Evolutionary conservation across 139 green algal species (phyloP).

Genomic region (Pseudopediastrum boryanum): DNA sequence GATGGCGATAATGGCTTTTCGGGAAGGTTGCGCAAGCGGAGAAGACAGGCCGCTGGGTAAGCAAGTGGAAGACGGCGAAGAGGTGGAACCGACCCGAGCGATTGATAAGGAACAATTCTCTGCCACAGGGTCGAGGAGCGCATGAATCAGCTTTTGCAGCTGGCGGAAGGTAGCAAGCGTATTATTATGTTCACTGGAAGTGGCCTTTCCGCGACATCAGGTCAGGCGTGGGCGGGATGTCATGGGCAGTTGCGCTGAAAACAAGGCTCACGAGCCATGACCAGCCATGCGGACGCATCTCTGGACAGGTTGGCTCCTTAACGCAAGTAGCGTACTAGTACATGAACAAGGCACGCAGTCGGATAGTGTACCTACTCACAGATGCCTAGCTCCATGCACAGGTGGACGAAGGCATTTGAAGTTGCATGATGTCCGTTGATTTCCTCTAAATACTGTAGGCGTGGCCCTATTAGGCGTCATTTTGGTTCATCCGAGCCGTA

Average conservation of each 20-base stretch:
- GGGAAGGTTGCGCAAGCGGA: conserved; percentile 13
- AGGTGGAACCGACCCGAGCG: background rate
- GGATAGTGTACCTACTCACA: background rate
- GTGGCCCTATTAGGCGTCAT: background rate
- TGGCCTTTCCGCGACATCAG: conserved; percentile 80
- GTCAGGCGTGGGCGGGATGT: conserved; percentile 39
- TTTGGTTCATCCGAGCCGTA: background rate
- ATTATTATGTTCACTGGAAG: conserved; percentile 88
- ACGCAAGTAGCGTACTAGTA: background rate
- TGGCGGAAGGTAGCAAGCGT: conserved; percentile 40
- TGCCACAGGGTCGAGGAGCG: conserved; percentile 4
- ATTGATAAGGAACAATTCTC: background rate
- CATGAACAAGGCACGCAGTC: background rate
- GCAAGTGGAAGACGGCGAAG: background rate
- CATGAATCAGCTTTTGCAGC: conserved; percentile 40
- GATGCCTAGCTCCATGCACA: background rate
- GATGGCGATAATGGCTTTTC: background rate
- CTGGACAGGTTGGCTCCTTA: background rate
- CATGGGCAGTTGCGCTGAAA: background rate
- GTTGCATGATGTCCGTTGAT: background rate
- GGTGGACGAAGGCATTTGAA: background rate
- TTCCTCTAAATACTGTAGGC: background rate
- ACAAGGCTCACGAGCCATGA: background rate
- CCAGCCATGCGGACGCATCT: background rate
- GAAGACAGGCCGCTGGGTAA: conserved; percentile 4